Evolutionary conservation across 176 grass and related monocot species (phyloP).

Genomic region (Lolium rigidum): DNA sequence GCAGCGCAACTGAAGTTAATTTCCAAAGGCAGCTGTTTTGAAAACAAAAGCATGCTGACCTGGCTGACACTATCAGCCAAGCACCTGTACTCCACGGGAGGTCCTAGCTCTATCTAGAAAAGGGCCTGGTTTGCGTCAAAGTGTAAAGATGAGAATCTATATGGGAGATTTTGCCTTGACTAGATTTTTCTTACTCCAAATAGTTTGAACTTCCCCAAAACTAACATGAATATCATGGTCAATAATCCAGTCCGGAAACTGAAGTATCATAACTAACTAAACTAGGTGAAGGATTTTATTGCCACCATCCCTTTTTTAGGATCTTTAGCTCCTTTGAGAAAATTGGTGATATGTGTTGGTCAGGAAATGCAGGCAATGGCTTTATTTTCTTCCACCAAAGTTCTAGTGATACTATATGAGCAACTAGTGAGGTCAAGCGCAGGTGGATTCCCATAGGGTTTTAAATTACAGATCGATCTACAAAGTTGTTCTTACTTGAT

Average conservation of each 20-base stretch:
- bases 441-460: neutral
- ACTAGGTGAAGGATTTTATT: neutral
- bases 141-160: conserved; percentile 39
- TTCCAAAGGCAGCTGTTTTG: conserved; percentile 29
- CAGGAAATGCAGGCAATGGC: neutral
- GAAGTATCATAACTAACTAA: neutral
- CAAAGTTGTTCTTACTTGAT: neutral
- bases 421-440: neutral
- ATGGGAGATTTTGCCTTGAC: conserved; percentile 37
- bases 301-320: neutral
- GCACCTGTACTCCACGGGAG: conserved; percentile 28
- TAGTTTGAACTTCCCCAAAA: conserved; percentile 2
- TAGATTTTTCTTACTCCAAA: neutral
- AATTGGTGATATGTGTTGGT: neutral
- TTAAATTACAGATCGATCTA: neutral
- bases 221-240: neutral
- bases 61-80: conserved; percentile 23
- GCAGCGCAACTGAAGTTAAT: neutral
- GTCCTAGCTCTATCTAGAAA: conserved; percentile 39
- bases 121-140: conserved; percentile 4
- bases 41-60: conserved; percentile 28
- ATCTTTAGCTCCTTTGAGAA: neutral
- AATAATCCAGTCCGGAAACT: neutral
- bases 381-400: neutral
- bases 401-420: neutral